Evolutionary conservation across 306 rosid genomes (phyloP).

Genomic region (Gynostemma pentaphyllum): DNA sequence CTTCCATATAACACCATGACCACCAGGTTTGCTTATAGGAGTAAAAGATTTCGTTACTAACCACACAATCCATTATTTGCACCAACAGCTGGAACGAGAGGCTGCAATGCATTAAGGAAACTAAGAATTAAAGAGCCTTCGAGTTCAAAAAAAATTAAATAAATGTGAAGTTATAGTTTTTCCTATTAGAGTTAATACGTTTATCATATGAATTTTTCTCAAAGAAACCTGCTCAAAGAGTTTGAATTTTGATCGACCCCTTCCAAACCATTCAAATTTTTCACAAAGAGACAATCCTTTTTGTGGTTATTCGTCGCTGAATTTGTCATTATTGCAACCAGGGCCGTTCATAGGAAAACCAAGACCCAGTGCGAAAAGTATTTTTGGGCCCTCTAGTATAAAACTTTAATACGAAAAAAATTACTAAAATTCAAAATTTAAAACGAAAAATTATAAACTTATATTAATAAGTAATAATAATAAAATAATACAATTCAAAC

Average conservation of each 20-base stretch:
- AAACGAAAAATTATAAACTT: too few species aligned
- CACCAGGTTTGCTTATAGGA: conserved; percentile 90
- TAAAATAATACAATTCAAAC: too few species aligned
- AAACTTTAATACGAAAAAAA: too few species aligned
- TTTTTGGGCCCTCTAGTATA: too few species aligned
- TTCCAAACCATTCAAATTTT: conserved; percentile 82
- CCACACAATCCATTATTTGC: conserved; percentile 92
- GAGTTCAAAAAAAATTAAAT: conserved; percentile 12
- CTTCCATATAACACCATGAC: conserved; percentile 97
- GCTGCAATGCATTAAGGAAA: conserved; percentile 42
- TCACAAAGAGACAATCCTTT: conserved; percentile 62
- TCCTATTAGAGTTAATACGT: neutral
- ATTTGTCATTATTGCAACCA: too few species aligned
- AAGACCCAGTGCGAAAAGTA: too few species aligned
- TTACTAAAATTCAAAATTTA: too few species aligned
- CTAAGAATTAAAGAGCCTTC: conserved; percentile 7
- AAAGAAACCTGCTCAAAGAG: conserved; percentile 88
- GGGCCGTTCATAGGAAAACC: too few species aligned
- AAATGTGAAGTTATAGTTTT: neutral
- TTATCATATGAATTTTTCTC: conserved; percentile 5
- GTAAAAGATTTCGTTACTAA: conserved; percentile 56
- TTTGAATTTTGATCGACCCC: conserved; percentile 90
- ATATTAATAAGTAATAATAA: too few species aligned
- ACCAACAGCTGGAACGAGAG: conserved; percentile 86
- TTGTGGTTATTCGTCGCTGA: conserved; percentile 85